Evolutionary conservation across 208 protist species (phyloP), one percentile per base, ranked within the genome.

Genomic region (Leishmania turanica): DNA sequence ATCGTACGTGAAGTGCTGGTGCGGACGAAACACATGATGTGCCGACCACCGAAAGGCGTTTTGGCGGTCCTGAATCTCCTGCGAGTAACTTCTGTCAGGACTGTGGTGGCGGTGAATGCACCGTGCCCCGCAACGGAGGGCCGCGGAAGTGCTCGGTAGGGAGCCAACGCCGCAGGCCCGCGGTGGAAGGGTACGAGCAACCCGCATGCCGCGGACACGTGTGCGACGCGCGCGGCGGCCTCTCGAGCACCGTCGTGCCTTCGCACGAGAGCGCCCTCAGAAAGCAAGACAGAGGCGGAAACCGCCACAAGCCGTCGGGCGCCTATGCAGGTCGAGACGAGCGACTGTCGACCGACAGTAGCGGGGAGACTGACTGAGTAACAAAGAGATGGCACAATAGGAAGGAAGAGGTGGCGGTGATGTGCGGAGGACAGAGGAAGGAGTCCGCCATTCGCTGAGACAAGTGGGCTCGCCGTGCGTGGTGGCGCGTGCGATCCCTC

Each of bases 1-100:
- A 82, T 97, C 94, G 82, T 95, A 93, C 37, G 92, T 97, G 80
- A 95, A 96, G 88, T 93, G 90, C 75, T 95, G 90, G 70, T 97
- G 94, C 0, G 94, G 94, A 0, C 94, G 83, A 73, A 92, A 96
- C 40, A 86, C 71, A 82, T 97, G 94, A 19, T 89, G 74, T 0
- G 84, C 75, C 2, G 77, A 76, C 92, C 94, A 97, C n/a, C 77
- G 64, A 78, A 97, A 97, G 0, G 81, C 53, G 68, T 95, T 96
- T 75, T 97, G 94, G 45, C 84, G 65, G 77, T 97, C 94, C 53
- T 89, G 86, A 75, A 97, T 92, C 53, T 85, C 77, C 82, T 97
- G 88, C n/a, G 88, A 88, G 42, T 84, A 81, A 27, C 70, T 95
- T 49, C 94, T 88, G 71, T 97, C 94, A 24, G 91, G 86, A 58